phyloP scores from a whole-genome alignment of 2,329 filamentous ascomycete species.

The Pestalotiopsis sp. region DNA sequence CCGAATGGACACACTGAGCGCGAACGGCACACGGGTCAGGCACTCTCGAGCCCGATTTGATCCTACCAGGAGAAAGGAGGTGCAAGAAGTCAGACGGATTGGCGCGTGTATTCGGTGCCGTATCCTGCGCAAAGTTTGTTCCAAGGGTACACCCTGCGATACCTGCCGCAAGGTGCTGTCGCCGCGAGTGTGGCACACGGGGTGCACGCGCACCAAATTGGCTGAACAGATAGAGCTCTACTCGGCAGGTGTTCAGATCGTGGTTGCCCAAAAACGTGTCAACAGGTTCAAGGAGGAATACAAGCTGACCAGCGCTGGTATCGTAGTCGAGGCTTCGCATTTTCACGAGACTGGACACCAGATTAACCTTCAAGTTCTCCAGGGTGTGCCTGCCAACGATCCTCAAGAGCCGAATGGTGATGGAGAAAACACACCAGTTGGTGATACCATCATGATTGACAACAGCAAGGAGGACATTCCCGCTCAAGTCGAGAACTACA shows the following conservation, averaged over 20 bases:
- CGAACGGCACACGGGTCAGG: conserved; percentile 47
- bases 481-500: conserved; percentile 59
- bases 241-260: conserved; percentile 63
- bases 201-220: conserved; percentile 62
- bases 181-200: conserved; percentile 64
- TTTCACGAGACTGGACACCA: conserved; percentile 53
- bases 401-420: conserved; percentile 28
- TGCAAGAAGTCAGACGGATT: conserved; percentile 64
- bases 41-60: conserved; percentile 60
- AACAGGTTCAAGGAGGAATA: conserved; percentile 54
- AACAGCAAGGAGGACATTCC: conserved; percentile 62
- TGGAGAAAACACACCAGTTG: conserved; percentile 28
- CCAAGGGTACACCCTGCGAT: conserved; percentile 62
- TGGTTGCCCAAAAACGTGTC: conserved; percentile 60
- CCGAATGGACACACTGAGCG: conserved; percentile 48
- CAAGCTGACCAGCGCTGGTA: conserved; percentile 47
- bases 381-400: conserved; percentile 34
- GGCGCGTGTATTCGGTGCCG: conserved; percentile 67
- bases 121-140: conserved; percentile 66
- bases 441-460: conserved; percentile 55
- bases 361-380: conserved; percentile 43
- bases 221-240: conserved; percentile 64
- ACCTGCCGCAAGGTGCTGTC: conserved; percentile 64
- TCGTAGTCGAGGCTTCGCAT: conserved; percentile 57
- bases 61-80: conserved; percentile 59